A percentile compares a stretch with the other conserved stretches of the same genome.
phyloP scores from a whole-genome alignment of 306 rosid species.

The Inga laurina region DNA sequence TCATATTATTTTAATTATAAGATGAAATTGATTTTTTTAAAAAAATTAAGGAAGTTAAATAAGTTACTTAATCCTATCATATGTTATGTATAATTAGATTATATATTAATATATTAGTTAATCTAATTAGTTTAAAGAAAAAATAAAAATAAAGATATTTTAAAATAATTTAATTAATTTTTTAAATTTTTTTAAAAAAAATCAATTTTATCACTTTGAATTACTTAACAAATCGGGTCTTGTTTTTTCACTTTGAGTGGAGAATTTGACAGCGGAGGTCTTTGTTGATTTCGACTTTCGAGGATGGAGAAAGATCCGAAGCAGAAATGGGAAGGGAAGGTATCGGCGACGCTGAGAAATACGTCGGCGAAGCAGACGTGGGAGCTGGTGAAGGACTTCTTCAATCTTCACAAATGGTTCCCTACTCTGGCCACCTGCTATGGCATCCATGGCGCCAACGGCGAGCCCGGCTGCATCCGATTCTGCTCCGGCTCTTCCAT shows the following conservation, averaged over 20 bases:
- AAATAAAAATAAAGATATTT: no score
- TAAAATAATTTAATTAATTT: no score
- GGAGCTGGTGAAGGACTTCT: conserved; percentile 61
- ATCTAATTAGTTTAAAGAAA: no score
- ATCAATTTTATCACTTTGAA: no score
- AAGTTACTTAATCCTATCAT: no score
- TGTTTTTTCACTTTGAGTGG: not conserved
- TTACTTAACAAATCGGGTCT: not conserved
- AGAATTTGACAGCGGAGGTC: not conserved
- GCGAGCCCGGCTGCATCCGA: conserved; percentile 61
- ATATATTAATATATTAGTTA: no score
- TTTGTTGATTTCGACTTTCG: not conserved
- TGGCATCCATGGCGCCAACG: conserved; percentile 53
- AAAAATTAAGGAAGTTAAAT: no score
- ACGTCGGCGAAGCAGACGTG: conserved; percentile 44
- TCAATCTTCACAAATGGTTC: conserved; percentile 60
- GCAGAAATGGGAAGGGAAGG: conserved; percentile 55
- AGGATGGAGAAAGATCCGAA: conserved; percentile 21
- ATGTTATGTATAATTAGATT: no score
- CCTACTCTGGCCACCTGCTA: conserved; percentile 51
- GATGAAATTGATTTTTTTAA: no score
- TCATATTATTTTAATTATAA: no score
- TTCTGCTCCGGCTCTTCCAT: conserved; percentile 56
- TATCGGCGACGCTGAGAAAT: conserved; percentile 24
- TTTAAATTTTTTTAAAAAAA: no score